Percentiles rank a stretch among this genome's conserved stretches.
Conservation (phyloP, 192 early-diverging fungal species). For the Gonapodya sp. region DNA sequence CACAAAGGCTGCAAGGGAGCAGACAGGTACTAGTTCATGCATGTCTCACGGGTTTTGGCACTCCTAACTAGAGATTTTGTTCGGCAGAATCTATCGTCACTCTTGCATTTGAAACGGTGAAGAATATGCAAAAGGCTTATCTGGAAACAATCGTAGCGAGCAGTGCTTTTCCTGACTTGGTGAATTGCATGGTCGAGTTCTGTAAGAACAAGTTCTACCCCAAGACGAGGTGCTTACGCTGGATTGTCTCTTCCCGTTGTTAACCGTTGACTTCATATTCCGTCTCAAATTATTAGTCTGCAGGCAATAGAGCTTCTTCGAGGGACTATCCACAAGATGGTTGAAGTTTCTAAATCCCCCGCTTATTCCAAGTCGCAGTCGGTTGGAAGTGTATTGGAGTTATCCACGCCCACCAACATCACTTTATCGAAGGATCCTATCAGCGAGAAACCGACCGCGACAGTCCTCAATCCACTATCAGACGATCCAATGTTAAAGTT, state of each 20-base stretch:
- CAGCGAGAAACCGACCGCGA: conserved; percentile 18
- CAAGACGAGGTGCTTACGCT: conserved; percentile 47
- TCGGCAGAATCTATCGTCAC: conserved; percentile 59
- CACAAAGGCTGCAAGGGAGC: conserved; percentile 56
- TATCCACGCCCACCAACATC: neutral
- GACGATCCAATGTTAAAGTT: conserved; percentile 44
- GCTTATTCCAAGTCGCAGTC: neutral
- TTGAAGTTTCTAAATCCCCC: conserved; percentile 23
- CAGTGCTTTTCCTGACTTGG: conserved; percentile 42
- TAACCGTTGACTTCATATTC: too few species aligned
- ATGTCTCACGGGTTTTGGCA: conserved; percentile 35
- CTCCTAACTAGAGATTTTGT: conserved; percentile 17
- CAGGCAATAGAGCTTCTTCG: conserved; percentile 41
- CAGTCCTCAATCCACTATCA: conserved; percentile 13
- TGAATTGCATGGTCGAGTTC: conserved; percentile 43
- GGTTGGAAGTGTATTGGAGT: neutral
- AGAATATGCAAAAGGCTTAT: conserved; percentile 24
- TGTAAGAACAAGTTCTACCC: conserved; percentile 62
- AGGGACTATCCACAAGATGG: conserved; percentile 31
- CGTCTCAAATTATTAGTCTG: conserved; percentile 24
- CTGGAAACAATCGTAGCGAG: conserved; percentile 7
- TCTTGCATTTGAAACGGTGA: conserved; percentile 64
- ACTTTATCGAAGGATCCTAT: conserved; percentile 20
- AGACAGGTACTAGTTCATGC: conserved; percentile 30
- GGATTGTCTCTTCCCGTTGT: too few species aligned